Conservation (phyloP, 2,329 filamentous ascomycete species). For the Fusarium coicis region DNA sequence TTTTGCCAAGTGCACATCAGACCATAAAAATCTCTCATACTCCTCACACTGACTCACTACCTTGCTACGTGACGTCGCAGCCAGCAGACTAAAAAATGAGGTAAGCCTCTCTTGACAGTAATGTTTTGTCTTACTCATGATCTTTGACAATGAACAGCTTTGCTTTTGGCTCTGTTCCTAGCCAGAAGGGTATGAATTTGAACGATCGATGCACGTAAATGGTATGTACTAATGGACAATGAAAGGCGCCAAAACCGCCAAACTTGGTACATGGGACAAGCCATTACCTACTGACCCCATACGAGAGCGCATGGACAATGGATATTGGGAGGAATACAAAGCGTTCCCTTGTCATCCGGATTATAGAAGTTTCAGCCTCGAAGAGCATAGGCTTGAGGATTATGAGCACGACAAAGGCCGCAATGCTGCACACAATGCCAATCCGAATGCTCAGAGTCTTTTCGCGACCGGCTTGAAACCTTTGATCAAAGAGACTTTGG, state of each 20-base stretch:
- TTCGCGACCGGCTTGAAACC: background rate
- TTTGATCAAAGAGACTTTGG: fast-evolving
- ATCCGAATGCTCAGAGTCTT: background rate
- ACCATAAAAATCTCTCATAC: background rate
- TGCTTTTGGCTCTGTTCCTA: background rate
- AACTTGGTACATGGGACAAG: background rate
- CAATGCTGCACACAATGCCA: background rate
- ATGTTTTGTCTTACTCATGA: background rate
- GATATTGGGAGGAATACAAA: fast-evolving
- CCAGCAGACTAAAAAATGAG: background rate
- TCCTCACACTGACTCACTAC: background rate
- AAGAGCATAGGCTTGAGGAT: background rate
- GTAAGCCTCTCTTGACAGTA: background rate
- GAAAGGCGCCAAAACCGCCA: background rate
- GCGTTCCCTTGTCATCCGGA: background rate
- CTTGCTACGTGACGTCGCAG: background rate
- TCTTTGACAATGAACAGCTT: background rate
- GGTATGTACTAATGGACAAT: background rate
- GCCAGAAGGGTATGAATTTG: background rate
- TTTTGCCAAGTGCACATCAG: background rate
- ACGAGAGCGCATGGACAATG: background rate
- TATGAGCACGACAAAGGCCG: background rate
- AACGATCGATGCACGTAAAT: too few species aligned
- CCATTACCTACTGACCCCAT: background rate
- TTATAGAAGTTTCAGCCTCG: background rate